Base-by-base conservation (phyloP, 176 grass and related monocot species). In the Oryza longistaminata region DNA sequence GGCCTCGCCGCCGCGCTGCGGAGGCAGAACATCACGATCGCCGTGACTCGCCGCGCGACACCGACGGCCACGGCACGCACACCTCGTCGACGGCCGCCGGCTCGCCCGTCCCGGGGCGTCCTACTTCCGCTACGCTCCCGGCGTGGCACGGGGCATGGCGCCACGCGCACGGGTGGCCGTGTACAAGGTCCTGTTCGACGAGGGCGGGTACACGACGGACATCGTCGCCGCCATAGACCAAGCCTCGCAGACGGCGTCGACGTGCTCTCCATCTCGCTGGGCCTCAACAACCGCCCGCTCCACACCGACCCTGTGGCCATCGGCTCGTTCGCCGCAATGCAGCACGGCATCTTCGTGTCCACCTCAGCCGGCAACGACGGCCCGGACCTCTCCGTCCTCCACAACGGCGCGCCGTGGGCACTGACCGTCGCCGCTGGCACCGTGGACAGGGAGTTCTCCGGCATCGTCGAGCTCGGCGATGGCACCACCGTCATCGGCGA, bases 11-110 rank as follows among this genome's bases (percentile, higher is more conserved):
- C 87, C 5, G 55, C 55, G 7, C 55, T 60, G 2, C n/a, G 1
- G 46, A 49, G 12, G 12, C 27, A 0, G 27, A 87, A 77, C 34
- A 27, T 85, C 62, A 81, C 45, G 2, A 64, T 76, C 42, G 65
- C 58, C 15, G 53, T 71, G 4, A 68, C 19, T 89, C 87, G 5
- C 75, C 87, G 0, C 76, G 87, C 3, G 91, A 93, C 81, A 81
- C 81, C 0, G 75, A 85, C 0, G 91, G 91, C 7, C 91, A 93
- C 48, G 87, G 87, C 50, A 87, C 84, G 4, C 87, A 85, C 71
- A 89, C 87, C 7, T 75, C 81, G 60, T 89, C 87, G 34, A 89
- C 79, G 7, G 87, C 87, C 7, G 91, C 53, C 58, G 91, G 84
- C 0, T 70, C 61, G 3, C 81, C 71, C 12, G 84, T 66, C 9